These are phyloP conservation scores for Talaromyces amestolkiae DNA, from an alignment of 2,329 filamentous ascomycete genomes.

Conservation along the genomic window DNA sequence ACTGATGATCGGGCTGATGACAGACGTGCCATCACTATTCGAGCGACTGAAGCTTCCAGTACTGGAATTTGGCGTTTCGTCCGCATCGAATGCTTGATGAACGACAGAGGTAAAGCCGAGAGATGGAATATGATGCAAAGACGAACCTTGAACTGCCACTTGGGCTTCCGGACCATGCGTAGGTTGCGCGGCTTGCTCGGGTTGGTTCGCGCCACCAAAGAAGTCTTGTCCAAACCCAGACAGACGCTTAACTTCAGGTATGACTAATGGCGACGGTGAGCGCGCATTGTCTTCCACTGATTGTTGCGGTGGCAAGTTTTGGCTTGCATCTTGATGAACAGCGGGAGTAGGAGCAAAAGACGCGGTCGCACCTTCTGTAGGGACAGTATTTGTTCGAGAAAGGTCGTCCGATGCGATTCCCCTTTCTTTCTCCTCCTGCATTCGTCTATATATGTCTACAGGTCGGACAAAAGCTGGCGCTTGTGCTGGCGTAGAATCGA, in stretches of 20 bases:
- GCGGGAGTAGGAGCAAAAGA: not conserved
- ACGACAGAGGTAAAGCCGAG: conserved; percentile 60
- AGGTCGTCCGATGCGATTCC: conserved; percentile 32
- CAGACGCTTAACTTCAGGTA: conserved; percentile 46
- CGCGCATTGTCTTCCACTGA: not conserved
- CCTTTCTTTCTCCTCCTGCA: conserved; percentile 63
- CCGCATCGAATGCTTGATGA: conserved; percentile 63
- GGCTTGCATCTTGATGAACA: not conserved
- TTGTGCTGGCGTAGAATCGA: conserved; percentile 41
- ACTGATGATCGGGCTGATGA: conserved; percentile 64
- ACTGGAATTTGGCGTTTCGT: conserved; percentile 53
- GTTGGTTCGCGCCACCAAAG: conserved; percentile 21
- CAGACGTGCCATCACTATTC: conserved; percentile 61
- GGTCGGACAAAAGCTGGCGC: conserved; percentile 66
- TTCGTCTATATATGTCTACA: conserved; percentile 72
- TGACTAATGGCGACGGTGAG: conserved; percentile 24
- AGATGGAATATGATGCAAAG: conserved; percentile 53
- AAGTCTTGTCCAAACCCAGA: conserved; percentile 39
- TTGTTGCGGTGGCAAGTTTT: not conserved
- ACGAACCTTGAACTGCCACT: conserved; percentile 24
- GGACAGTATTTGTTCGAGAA: not conserved
- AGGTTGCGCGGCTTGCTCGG: conserved; percentile 17
- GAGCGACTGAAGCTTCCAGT: conserved; percentile 57
- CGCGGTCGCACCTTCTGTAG: not conserved
- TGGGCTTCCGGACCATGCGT: conserved; percentile 17